Evolutionary conservation across 2,329 filamentous ascomycete species (phyloP).

Genomic region (Sarocladium brachiariae): DNA sequence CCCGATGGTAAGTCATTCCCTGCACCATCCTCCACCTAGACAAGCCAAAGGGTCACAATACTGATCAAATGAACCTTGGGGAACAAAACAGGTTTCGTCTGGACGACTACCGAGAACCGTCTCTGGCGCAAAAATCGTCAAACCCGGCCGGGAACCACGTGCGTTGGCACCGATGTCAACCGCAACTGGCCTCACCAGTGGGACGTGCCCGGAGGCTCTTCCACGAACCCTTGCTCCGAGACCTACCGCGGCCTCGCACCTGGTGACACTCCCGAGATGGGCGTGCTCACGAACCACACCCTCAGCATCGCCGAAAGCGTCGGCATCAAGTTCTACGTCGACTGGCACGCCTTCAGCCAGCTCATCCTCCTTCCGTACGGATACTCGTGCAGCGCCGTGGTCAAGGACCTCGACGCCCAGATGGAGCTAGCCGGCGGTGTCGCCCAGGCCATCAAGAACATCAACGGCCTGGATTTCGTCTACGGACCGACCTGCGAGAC

Average conservation of each 20-base stretch:
- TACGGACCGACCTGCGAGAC: constrained; percentile 46
- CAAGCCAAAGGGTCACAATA: too few relatives aligned
- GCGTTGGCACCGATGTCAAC: constrained; percentile 44
- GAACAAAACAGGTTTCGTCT: constrained; percentile 40
- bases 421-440: constrained; percentile 35
- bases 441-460: constrained; percentile 37
- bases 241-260: constrained; percentile 33
- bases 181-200: constrained; percentile 48
- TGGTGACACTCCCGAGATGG: constrained; percentile 40
- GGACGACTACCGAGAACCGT: constrained; percentile 43
- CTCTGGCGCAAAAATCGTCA: constrained; percentile 52
- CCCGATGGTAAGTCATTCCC: constrained; percentile 47
- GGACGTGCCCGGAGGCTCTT: constrained; percentile 37
- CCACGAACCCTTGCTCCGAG: constrained; percentile 38
- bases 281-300: constrained; percentile 31
- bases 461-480: constrained; percentile 26
- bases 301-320: constrained; percentile 17
- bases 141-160: constrained; percentile 25
- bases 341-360: constrained; percentile 54
- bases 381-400: constrained; percentile 42
- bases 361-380: constrained; percentile 47
- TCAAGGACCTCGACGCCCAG: constrained; percentile 37
- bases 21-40: too few relatives aligned
- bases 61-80: too few relatives aligned
- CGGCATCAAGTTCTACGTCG: constrained; percentile 50